Evolutionary conservation across 140 eudicot species (phyloP).

Genomic region (Artemisia princeps): DNA sequence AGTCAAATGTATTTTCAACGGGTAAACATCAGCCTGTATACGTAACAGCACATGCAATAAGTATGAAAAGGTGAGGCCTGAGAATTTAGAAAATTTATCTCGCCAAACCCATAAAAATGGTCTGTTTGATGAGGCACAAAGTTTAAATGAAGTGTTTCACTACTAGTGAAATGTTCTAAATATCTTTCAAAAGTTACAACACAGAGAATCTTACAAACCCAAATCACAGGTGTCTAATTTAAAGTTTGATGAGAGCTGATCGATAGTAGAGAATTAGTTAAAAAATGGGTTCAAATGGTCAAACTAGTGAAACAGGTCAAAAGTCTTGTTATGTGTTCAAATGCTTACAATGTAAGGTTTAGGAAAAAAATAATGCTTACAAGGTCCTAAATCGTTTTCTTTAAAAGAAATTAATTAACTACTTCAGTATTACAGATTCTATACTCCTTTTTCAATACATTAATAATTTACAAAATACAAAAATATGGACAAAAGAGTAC

Average conservation of each 20-base stretch:
- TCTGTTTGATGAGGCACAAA: neutral
- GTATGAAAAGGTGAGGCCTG: neutral
- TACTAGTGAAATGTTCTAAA: slow-evolving; percentile 12
- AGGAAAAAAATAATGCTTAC: too few relatives aligned
- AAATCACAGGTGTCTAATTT: neutral
- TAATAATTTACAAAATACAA: neutral
- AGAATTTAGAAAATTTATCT: neutral
- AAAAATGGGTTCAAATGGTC: neutral
- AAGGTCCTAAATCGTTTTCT: neutral
- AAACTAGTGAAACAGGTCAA: neutral
- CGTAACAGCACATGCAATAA: neutral
- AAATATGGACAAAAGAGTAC: neutral
- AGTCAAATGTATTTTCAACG: slow-evolving; percentile 84
- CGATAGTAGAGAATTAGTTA: neutral
- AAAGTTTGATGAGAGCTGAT: too few relatives aligned
- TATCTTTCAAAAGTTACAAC: neutral
- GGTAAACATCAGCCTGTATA: slow-evolving; percentile 74
- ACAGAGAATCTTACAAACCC: neutral
- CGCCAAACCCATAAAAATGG: neutral
- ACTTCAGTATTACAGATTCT: neutral
- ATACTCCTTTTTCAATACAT: neutral
- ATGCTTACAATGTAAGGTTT: too few relatives aligned
- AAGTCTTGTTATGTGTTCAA: neutral
- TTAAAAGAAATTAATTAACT: too few relatives aligned
- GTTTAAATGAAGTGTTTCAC: neutral